Evolutionary conservation across 2,329 filamentous ascomycete species (phyloP), one percentile per base, ranked within the genome.

Genomic region (Rutstroemia sydowiana): DNA sequence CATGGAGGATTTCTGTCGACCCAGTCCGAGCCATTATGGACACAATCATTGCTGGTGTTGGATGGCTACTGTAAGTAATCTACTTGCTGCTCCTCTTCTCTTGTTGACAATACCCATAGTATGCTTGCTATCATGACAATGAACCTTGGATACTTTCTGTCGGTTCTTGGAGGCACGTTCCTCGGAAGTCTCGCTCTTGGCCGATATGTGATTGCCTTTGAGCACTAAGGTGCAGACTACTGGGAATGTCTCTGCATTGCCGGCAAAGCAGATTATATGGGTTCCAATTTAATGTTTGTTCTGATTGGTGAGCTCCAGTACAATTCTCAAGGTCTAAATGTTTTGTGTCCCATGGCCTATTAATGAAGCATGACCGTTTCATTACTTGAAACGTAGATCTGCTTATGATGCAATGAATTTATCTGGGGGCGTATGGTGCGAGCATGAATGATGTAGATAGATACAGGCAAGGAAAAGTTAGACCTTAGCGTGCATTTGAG

Each of bases 81-180:
- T 41, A 32, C 34, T 26, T 11, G 37, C 39, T 37, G 23, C 26
- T 20, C 10, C 55, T 26, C 28, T 43, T 23, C 31, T 13, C 5
- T 55, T 52, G 21, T 57, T 61, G 48, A 58, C 5, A 54, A 48
- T 48, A 10, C 18, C 10, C 46, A 16, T 61, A 95, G 90, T 54
- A 95, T 95, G 90, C 72, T 95, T 71, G 88, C 87, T 13, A 86
- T 95, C 65, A 95, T 93, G 88, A 91, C 87, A 1, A 81, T 88
- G 73, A 93, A 93, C 61, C 78, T 92, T 14, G 88, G 88, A 11
- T 93, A 93, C 66, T 92, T 92, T 67, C 69, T 89, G 50, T 90
- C 87, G 0, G 77, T 91, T n/a, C 75, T 95, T 10, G 84, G 75
- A 4, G 85, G 85, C 13, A 79, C 86, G 1, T 96, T 97, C 64